Base-by-base conservation (phyloP, 441 rosid genomes). In the Kokia cookei region DNA sequence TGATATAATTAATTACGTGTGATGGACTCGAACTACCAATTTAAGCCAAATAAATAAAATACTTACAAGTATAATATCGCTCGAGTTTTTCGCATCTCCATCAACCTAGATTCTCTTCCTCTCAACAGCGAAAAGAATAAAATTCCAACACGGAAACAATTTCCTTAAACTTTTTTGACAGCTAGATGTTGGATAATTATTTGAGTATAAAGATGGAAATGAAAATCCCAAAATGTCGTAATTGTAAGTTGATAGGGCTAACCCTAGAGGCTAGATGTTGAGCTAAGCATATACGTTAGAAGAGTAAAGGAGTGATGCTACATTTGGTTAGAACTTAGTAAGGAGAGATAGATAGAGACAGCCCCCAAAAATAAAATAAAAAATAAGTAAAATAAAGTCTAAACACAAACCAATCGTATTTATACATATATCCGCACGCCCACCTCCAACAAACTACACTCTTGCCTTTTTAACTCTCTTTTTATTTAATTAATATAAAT, bases 51-150 rank as follows among this genome's bases (percentile, higher is more conserved):
- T 0, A 4, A 4, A 0, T 32, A 32, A 4, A 32, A 32, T 32
- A 32, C 0, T 4, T 4, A 32, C 35, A 1, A 32, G 0, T 0
- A 32, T 4, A 0, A 4, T 4, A 32, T 32, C 1, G 4, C 0
- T 32, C 4, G 0, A 4, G 1, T 0, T 0, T 32, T 32, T 1
- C 0, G 35, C 4, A 32, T 32, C 6, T 0, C 6, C 0, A 0
- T 32, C 4, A 32, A 32, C 4, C 1, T 0, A 32, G 4, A 0
- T 0, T 3, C 35, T 32, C 1, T 1, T 0, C 0, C 4, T 4
- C 4, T 4, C 1, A 29, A 29, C 32, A 29, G 32, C 10, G 22
- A 43, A 43, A 43, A 43, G 10, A 2, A 43, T 43, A 9, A 29
- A 24, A 29, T 0, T 3, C 3, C 4, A 0, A 3, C 0, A 29